Conservation (phyloP, 2,329 filamentous ascomycete species). For the Pseudogymnoascus sp. region DNA sequence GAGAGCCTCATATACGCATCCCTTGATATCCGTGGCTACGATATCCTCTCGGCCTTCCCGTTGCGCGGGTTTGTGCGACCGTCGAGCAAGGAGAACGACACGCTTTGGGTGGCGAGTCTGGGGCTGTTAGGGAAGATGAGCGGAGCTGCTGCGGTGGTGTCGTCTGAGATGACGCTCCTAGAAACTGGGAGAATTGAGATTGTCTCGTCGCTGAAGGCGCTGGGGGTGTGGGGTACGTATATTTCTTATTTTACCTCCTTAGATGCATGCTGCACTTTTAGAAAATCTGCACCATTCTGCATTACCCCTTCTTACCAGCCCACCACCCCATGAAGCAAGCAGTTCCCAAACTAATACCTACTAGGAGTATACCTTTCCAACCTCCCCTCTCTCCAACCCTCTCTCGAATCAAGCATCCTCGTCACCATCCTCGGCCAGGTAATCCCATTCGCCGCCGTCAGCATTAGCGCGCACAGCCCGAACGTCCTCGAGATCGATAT, state of each 20-base stretch:
- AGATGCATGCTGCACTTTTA: neutral
- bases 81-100: conserved; percentile 31
- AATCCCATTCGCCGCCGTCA: conserved; percentile 62
- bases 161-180: conserved; percentile 51
- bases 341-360: conserved; percentile 14
- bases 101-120: conserved; percentile 58
- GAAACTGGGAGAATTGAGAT: conserved; percentile 58
- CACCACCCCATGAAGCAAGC: neutral
- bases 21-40: conserved; percentile 63
- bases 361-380: conserved; percentile 70
- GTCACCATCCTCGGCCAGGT: conserved; percentile 66
- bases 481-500: conserved; percentile 73
- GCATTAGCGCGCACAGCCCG: conserved; percentile 43
- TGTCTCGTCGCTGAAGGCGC: conserved; percentile 67
- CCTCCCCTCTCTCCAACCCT: conserved; percentile 47
- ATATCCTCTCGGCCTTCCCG: conserved; percentile 73
- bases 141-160: conserved; percentile 69
- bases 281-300: neutral
- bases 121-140: conserved; percentile 87
- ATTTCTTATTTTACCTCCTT: neutral
- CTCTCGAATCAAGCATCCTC: conserved; percentile 61
- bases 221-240: conserved; percentile 62
- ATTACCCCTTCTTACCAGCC: neutral
- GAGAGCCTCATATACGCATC: conserved; percentile 55
- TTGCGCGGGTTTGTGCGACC: conserved; percentile 47